Base-by-base conservation (phyloP, 1,139 yeast genomes). In the Kurtzmaniella natalensis region DNA sequence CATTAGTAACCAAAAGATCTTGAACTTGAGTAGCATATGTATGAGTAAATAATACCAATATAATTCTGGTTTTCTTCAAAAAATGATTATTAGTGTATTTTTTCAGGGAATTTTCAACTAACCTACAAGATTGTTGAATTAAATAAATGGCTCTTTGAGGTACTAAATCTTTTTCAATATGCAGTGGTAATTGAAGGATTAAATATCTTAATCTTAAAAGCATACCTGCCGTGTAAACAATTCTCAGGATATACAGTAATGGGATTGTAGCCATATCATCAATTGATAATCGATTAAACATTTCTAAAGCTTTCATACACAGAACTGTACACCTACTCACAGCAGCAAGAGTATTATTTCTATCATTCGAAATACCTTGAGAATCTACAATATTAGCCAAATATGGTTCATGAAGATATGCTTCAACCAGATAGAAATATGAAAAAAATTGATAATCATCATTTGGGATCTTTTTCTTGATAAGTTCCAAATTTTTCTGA, bases 211-310 rank as follows among this genome's bases (percentile, higher is more conserved):
- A 59, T 40, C 85, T 66, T 34, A 81, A 58, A 11, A 82, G 57
- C 65, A 79, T 75, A 8, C 87, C 85, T 0, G 79, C 78, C 2
- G 85, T 77, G 50, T 80, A 82, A 31, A 82, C 72, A 35, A 84
- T 59, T 45, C 94, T 62, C 2, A 87, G 70, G 36, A 75, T 73
- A 43, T 76, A 76, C 40, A 78, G 70, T 37, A 81, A 60, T 2
- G 94, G 94, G 33, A 78, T 61, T 3, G 69, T 56, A 0, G 82
- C 74, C 26, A 81, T 58, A 20, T 64, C 60, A 10, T 61, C 68
- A 4, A 65, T 55, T 1, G 65, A 48, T 40, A 79, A 49, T 34
- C 57, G 52, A 23, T 61, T 58, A 45, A 75, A 79, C 39, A 72
- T 71, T 30, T 67, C 64, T 31, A 81, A 53, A 2, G 83, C 68